A percentile compares a stretch with the other conserved stretches of the same genome.
Evolutionary conservation across 2,329 filamentous ascomycete genomes (phyloP).

Genomic region (Colletotrichum lentis): DNA sequence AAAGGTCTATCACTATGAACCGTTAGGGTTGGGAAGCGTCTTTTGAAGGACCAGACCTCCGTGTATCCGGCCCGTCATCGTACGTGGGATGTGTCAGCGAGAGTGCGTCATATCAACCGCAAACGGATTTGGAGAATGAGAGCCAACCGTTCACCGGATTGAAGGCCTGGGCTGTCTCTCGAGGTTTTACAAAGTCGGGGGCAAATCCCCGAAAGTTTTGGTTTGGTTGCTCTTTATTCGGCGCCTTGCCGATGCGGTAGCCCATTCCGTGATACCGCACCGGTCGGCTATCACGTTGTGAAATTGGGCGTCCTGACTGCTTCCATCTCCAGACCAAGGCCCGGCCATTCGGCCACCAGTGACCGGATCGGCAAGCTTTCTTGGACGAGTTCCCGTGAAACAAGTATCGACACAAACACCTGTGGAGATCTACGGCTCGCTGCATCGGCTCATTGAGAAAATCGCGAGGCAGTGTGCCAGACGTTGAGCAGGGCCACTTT

Average conservation of each 20-base stretch:
- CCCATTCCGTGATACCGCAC: background rate
- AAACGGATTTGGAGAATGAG: slow-evolving; percentile 15
- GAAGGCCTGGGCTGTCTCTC: slow-evolving; percentile 7
- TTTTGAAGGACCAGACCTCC: background rate
- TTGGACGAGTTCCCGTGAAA: background rate
- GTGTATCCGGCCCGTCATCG: slow-evolving; percentile 2
- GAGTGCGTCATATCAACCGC: slow-evolving; percentile 19
- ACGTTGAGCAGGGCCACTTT: background rate
- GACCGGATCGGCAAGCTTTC: background rate
- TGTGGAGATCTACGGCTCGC: background rate
- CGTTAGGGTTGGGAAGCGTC: slow-evolving; percentile 21
- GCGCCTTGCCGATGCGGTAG: background rate
- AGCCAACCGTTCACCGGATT: background rate
- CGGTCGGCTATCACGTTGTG: background rate
- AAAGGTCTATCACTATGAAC: background rate
- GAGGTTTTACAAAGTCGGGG: background rate
- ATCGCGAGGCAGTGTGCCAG: background rate
- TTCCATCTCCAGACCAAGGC: background rate
- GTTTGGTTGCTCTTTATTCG: no score
- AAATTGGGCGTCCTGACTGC: background rate
- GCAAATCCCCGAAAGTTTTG: background rate
- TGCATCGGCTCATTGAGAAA: background rate
- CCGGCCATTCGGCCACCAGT: background rate
- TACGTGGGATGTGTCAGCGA: background rate
- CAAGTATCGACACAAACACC: background rate